Conservation (phyloP, 1,139 yeast genomes). For the Cylindricascospora bacillispora region DNA sequence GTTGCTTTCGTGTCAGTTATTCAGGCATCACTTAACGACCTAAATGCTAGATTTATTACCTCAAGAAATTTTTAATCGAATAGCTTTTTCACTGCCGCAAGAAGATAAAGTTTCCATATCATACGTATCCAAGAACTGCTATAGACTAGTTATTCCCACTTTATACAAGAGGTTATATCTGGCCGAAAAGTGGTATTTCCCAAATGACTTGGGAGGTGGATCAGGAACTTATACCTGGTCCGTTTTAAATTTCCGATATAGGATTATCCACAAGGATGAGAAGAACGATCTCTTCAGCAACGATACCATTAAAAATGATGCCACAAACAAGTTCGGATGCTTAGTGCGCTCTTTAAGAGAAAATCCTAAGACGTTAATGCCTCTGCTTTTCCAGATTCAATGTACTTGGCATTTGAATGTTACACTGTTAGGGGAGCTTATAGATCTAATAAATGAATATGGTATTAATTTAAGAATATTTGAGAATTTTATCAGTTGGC, state of each 20-base stretch:
- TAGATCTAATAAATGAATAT: slow-evolving; percentile 9
- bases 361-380: slow-evolving; percentile 10
- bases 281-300: slow-evolving; percentile 3
- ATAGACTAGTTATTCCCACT: slow-evolving; percentile 8
- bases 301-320: slow-evolving; percentile 3
- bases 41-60: background rate
- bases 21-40: too few species aligned
- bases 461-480: slow-evolving; percentile 13
- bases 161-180: slow-evolving; percentile 19
- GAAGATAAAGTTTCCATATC: slow-evolving; percentile 18
- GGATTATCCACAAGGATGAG: background rate
- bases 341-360: slow-evolving; percentile 15
- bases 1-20: too few species aligned
- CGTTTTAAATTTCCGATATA: slow-evolving; percentile 9
- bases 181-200: slow-evolving; percentile 16
- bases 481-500: slow-evolving; percentile 18
- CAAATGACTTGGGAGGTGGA: slow-evolving; percentile 14
- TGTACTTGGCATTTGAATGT: slow-evolving; percentile 24
- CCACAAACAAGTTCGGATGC: slow-evolving; percentile 11
- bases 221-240: slow-evolving; percentile 20
- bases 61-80: background rate
- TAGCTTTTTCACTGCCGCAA: slow-evolving; percentile 10
- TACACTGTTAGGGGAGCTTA: slow-evolving; percentile 9
- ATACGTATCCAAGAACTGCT: slow-evolving; percentile 13
- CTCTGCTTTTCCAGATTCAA: slow-evolving; percentile 14